These are phyloP conservation scores for Talaromyces rugulosus DNA, from an alignment of 2,329 filamentous ascomycete genomes.

Conservation along the genomic window DNA sequence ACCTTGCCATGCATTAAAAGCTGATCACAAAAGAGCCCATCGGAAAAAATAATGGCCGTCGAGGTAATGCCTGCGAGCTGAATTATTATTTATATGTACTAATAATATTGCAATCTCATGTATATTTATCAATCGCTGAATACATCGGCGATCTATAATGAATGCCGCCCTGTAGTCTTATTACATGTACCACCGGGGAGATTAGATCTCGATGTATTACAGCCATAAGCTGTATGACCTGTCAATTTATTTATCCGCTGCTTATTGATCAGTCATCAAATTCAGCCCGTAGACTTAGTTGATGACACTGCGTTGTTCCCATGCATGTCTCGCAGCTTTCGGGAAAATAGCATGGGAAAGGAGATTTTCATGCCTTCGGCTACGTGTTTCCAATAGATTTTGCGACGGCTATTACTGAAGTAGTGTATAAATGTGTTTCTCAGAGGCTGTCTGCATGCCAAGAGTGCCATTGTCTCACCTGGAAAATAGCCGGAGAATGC, in stretches of 20 bases:
- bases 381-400: background rate
- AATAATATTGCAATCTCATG: background rate
- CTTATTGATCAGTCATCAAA: background rate
- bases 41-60: background rate
- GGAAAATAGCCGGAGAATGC: background rate
- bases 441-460: background rate
- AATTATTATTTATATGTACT: background rate
- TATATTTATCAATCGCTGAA: background rate
- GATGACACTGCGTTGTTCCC: background rate
- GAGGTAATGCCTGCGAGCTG: background rate
- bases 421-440: background rate
- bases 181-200: background rate
- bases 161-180: background rate
- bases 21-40: background rate
- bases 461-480: background rate
- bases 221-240: background rate
- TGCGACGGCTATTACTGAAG: background rate
- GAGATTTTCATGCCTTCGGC: background rate
- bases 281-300: background rate
- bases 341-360: background rate
- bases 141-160: background rate
- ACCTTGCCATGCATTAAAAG: background rate
- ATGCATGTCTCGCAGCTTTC: background rate
- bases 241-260: background rate
- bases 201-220: background rate